These are phyloP conservation scores for Edaphochlamys debaryana DNA, from an alignment of 139 green algal genomes.

Conservation along the genomic window DNA sequence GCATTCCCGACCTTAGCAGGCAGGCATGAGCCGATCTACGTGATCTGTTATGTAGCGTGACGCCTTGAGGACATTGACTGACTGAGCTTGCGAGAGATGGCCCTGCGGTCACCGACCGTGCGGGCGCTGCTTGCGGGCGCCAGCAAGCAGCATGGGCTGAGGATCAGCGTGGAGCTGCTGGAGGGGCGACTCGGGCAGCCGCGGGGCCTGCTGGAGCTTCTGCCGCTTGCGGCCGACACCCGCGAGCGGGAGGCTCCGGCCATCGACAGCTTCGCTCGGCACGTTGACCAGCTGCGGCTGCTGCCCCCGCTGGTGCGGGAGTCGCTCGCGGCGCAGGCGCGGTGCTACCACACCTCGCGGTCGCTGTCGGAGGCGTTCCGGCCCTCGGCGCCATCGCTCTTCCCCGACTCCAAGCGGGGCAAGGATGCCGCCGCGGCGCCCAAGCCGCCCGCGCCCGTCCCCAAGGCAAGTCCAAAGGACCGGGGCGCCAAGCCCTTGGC, in stretches of 20 bases:
- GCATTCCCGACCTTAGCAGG: too few species aligned
- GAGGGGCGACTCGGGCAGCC: not conserved
- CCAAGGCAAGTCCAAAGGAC: conserved; percentile 8
- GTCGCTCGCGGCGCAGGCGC: not conserved
- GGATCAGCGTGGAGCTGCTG: not conserved
- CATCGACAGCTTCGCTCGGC: too few species aligned
- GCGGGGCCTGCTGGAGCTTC: not conserved
- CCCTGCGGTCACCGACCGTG: not conserved
- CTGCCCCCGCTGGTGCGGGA: conserved; percentile 8
- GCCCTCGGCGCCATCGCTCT: not conserved
- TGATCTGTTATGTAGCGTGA: too few species aligned
- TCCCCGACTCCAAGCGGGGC: not conserved
- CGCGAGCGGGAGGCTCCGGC: too few species aligned
- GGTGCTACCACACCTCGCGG: not conserved
- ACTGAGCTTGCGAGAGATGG: too few species aligned
- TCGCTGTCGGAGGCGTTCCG: not conserved
- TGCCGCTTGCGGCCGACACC: too few species aligned
- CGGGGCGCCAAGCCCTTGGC: too few species aligned
- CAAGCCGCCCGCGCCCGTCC: not conserved
- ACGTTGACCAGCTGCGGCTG: not conserved
- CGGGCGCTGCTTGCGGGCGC: conserved; percentile 7
- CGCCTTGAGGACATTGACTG: too few species aligned
- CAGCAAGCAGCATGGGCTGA: not conserved
- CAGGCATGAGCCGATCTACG: too few species aligned
- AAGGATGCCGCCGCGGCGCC: not conserved